A percentile compares a stretch with the other conserved stretches of the same genome.
These are phyloP conservation scores for Obba rivulosa DNA, from an alignment of 768 basidiomycete genomes.

Conservation along the genomic window DNA sequence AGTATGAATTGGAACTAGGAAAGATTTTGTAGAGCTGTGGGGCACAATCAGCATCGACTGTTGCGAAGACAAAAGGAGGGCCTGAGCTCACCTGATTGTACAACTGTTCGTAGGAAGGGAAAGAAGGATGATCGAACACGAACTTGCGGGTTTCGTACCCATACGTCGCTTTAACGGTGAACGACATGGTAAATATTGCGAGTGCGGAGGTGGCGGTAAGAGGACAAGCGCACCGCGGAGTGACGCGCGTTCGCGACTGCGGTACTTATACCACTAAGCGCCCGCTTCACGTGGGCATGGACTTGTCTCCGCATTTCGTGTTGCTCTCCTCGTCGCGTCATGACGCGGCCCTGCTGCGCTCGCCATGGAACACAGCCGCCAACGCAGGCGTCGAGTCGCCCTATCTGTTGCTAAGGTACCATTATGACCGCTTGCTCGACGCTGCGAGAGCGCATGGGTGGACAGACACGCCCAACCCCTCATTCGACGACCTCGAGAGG, in stretches of 20 bases:
- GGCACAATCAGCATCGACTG: neutral
- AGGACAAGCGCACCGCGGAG: neutral
- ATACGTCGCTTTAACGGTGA: slow-evolving; percentile 79
- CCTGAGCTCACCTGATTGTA: slow-evolving; percentile 49
- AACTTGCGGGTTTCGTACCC: slow-evolving; percentile 63
- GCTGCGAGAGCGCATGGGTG: slow-evolving; percentile 51
- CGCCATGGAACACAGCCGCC: slow-evolving; percentile 53
- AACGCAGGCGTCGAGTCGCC: slow-evolving; percentile 44
- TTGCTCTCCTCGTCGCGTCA: slow-evolving; percentile 55
- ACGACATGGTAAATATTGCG: slow-evolving; percentile 42
- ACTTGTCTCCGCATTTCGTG: slow-evolving; percentile 13
- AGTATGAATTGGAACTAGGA: slow-evolving; percentile 52
- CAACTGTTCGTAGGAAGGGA: slow-evolving; percentile 62
- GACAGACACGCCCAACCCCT: slow-evolving; percentile 31
- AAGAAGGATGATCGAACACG: slow-evolving; percentile 46
- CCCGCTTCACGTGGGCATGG: slow-evolving; percentile 4
- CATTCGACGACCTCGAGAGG: slow-evolving; percentile 34
- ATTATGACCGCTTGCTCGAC: slow-evolving; percentile 51
- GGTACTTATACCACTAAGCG: slow-evolving; percentile 4
- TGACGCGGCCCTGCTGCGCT: slow-evolving; percentile 42
- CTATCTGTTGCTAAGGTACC: slow-evolving; percentile 57
- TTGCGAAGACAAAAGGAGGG: neutral
- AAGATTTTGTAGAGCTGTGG: slow-evolving; percentile 67
- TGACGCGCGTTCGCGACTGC: slow-evolving; percentile 3
- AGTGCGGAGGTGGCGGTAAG: slow-evolving; percentile 5